A percentile compares a stretch with the other conserved stretches of the same genome.
phyloP scores from a whole-genome alignment of 2,329 filamentous ascomycete species.

The Aspergillus phoenicis region DNA sequence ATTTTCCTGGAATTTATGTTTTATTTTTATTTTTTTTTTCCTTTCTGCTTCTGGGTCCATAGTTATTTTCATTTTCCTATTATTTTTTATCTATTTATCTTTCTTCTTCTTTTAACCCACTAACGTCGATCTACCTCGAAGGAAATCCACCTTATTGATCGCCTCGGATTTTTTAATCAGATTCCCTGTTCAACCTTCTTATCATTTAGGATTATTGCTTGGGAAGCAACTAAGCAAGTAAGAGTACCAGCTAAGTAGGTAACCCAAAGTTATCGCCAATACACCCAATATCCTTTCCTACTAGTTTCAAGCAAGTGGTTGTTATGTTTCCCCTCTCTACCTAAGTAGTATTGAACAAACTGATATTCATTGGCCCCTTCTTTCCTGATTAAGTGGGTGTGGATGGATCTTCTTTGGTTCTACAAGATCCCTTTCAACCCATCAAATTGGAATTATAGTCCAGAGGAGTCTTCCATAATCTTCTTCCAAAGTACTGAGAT shows the following conservation, averaged over 20 bases:
- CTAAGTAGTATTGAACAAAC: too few species aligned
- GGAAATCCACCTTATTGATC: not conserved
- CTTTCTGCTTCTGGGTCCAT: not conserved
- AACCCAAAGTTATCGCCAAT: too few species aligned
- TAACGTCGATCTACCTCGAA: not conserved
- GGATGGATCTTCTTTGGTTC: constrained; percentile 1
- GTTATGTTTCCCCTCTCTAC: too few species aligned
- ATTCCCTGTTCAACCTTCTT: too few species aligned
- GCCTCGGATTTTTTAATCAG: not conserved
- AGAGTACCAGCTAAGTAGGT: too few species aligned
- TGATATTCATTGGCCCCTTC: not conserved
- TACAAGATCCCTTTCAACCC: not conserved
- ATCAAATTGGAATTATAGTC: not conserved
- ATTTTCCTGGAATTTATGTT: not conserved
- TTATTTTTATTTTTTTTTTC: not conserved
- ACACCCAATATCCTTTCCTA: too few species aligned
- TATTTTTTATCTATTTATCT: not conserved
- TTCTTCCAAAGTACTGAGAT: not conserved
- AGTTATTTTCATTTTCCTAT: not conserved
- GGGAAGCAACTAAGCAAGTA: too few species aligned
- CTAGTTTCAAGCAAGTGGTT: too few species aligned
- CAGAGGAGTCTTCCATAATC: not conserved
- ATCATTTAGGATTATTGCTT: too few species aligned
- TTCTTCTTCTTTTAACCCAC: not conserved
- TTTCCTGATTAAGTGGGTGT: not conserved